phyloP scores from a whole-genome alignment of 768 basidiomycete species.

The Boletus vermiculosoides region DNA sequence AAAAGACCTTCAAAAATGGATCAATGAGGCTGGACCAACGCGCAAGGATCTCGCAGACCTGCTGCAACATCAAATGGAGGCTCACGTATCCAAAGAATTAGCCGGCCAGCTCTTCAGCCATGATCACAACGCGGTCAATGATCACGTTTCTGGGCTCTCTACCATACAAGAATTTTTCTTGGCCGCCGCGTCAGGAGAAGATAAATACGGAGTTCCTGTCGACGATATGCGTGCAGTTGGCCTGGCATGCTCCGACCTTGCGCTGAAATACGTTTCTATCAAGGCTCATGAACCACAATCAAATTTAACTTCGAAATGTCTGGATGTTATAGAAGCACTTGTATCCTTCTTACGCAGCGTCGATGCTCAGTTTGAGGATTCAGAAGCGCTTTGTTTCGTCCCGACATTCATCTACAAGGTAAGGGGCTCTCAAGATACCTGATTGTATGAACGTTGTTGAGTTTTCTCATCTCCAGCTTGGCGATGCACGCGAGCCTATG shows the following conservation, averaged over 20 bases:
- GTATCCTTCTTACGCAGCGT: constrained; percentile 69
- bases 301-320: constrained; percentile 80
- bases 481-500: constrained; percentile 85
- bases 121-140: constrained; percentile 93
- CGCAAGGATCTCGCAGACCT: constrained; percentile 85
- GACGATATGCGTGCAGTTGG: constrained; percentile 61
- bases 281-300: constrained; percentile 89
- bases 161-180: constrained; percentile 75
- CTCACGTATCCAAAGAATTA: constrained; percentile 73
- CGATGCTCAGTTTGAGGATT: constrained; percentile 78
- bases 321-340: constrained; percentile 83
- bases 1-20: constrained; percentile 80
- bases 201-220: constrained; percentile 43
- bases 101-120: constrained; percentile 83
- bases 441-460: neutral
- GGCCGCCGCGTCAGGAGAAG: constrained; percentile 53
- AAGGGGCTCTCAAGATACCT: constrained; percentile 1
- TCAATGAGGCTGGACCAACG: constrained; percentile 81
- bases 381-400: constrained; percentile 84
- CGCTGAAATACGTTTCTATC: constrained; percentile 91
- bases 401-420: constrained; percentile 91
- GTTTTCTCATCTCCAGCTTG: constrained; percentile 58
- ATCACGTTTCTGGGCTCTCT: constrained; percentile 77
- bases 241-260: constrained; percentile 85
- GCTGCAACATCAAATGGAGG: constrained; percentile 90